Evolutionary conservation across 805 yeast genomes (phyloP), one percentile per base, ranked within the genome.

Genomic region (Candida xiaguanensis): DNA sequence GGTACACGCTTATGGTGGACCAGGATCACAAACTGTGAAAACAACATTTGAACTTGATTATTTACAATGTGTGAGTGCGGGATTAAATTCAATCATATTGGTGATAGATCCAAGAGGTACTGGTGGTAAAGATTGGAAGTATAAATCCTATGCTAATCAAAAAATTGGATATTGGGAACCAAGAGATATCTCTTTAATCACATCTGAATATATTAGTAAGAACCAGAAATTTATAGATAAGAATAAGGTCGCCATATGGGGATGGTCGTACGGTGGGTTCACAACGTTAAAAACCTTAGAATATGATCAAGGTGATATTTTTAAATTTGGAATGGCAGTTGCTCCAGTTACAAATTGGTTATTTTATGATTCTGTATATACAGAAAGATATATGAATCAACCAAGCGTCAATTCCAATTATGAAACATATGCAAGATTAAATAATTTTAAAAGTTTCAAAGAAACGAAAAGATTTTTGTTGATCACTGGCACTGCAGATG

Each of bases 211-310:
- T 54, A 71, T 84, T 5, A 43, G 61, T 16, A 59, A 59, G 5
- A 66, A 67, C 41, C 43, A 49, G 25, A 53, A 62, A 8, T 72
- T 72, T 43, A 69, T 85, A 14, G 85, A 90, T 55, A 59, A 67
- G 17, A 65, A 72, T 3, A 74, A 77, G 44, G 80, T 87, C 9
- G 95, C 95, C 0, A 77, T 91, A 40, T 93, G 97, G 91, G 99
- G 99, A 7, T 93, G 99, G 99, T 85, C 95, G 16, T 93, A 91
- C 57, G 99, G 99, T 34, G 99, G 98, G 0, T 93, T 78, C 56
- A 75, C 88, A 72, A 89, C 99, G 0, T 72, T 93, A 50, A 93
- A 90, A 62, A 84, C 95, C 0, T 65, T 93, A 34, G 98, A 93
- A 61, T 70, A 72, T 16, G 98, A 93, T 60, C 87, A 88, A 13